Percentiles rank a stretch among this genome's conserved stretches.
phyloP scores from a whole-genome alignment of 345 rosid genomes.

The Microcos paniculata region DNA sequence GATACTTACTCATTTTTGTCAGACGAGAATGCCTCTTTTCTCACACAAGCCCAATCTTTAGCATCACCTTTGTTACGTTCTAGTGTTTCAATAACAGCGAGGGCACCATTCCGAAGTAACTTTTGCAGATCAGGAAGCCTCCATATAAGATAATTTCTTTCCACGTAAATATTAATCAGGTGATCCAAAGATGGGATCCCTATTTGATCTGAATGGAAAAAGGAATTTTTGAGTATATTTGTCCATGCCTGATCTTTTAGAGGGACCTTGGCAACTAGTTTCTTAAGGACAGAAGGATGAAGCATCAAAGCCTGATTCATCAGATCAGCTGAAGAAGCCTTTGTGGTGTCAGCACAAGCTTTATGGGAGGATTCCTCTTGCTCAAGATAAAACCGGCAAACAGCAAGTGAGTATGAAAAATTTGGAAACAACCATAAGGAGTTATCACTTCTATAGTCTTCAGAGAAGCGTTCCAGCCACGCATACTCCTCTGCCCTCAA shows the following conservation, averaged over 20 bases:
- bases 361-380: constrained; percentile 42
- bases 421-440: constrained; percentile 90
- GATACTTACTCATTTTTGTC: constrained; percentile 77
- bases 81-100: constrained; percentile 49
- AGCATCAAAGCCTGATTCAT: constrained; percentile 92
- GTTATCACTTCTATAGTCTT: constrained; percentile 63
- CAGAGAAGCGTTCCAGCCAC: constrained; percentile 79
- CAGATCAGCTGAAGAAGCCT: constrained; percentile 61
- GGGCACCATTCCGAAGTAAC: constrained; percentile 57
- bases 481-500: constrained; percentile 80
- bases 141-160: constrained; percentile 79
- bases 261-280: constrained; percentile 76
- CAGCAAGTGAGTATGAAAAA: constrained; percentile 84
- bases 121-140: constrained; percentile 89
- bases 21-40: constrained; percentile 78
- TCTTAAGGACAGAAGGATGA: constrained; percentile 74
- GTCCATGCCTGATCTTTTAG: constrained; percentile 77
- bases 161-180: constrained; percentile 70
- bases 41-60: constrained; percentile 71
- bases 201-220: constrained; percentile 60
- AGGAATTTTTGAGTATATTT: constrained; percentile 56
- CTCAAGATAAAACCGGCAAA: constrained; percentile 71
- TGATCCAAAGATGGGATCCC: constrained; percentile 76
- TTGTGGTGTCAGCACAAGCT: constrained; percentile 26
- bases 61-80: constrained; percentile 54